Conservation (phyloP, 148 eudicot species). For the Simmondsia chinensis region DNA sequence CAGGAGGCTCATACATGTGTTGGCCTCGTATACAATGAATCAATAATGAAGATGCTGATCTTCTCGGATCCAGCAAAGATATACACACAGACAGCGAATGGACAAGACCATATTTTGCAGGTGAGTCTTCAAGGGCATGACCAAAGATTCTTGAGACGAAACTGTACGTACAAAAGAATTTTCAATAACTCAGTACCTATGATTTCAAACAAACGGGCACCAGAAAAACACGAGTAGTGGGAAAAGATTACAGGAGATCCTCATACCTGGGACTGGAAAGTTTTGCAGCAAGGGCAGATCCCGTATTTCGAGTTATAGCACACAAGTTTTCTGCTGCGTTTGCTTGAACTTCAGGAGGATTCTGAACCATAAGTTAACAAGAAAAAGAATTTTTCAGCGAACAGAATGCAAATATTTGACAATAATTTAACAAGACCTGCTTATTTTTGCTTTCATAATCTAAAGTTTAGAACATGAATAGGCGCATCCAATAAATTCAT, state of each 20-base stretch:
- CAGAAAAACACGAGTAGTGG: not conserved
- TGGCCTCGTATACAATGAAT: slow-evolving; percentile 73
- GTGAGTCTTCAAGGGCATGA: slow-evolving; percentile 76
- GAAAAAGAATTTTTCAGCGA: not conserved
- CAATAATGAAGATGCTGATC: slow-evolving; percentile 59
- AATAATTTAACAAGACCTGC: not conserved
- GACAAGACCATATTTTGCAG: slow-evolving; percentile 70
- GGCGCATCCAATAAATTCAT: too few species aligned
- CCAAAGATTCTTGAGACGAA: slow-evolving; percentile 81
- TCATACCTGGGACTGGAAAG: slow-evolving; percentile 85
- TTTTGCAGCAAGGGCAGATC: slow-evolving; percentile 84
- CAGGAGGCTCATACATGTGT: slow-evolving; percentile 69
- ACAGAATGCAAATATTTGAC: not conserved
- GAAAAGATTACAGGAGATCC: slow-evolving; percentile 1
- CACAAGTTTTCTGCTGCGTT: slow-evolving; percentile 93
- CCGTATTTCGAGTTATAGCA: slow-evolving; percentile 73
- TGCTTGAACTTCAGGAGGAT: slow-evolving; percentile 90
- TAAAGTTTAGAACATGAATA: too few species aligned
- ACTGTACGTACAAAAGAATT: slow-evolving; percentile 37
- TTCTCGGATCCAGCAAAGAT: slow-evolving; percentile 88
- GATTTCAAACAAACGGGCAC: too few species aligned
- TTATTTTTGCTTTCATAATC: too few species aligned
- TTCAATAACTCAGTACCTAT: too few species aligned
- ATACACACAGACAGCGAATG: slow-evolving; percentile 85
- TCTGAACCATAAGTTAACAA: slow-evolving; percentile 32